Conservation (phyloP, 176 grass and related monocot species). For the Secale cereale region DNA sequence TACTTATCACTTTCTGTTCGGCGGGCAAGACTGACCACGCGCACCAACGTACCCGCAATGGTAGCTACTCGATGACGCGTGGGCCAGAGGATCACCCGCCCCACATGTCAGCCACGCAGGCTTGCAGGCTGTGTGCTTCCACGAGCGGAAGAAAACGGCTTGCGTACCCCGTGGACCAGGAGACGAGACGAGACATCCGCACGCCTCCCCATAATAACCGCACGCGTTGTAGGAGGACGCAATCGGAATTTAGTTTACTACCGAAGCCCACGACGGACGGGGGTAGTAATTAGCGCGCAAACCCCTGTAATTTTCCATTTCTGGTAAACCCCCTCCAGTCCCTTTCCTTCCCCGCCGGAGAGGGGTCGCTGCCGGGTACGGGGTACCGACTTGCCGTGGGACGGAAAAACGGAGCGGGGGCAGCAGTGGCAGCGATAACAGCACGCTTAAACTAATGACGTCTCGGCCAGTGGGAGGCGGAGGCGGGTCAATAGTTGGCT, state of each 20-base stretch:
- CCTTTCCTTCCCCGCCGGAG: neutral
- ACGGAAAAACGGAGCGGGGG: no score
- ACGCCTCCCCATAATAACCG: constrained; percentile 31
- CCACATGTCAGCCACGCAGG: neutral
- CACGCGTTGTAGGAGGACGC: neutral
- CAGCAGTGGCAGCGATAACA: neutral
- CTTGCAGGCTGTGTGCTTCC: neutral
- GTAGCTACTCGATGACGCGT: neutral
- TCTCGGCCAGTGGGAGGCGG: neutral
- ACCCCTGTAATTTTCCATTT: neutral
- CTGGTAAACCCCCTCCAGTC: neutral
- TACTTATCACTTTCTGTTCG: neutral
- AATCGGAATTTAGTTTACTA: neutral
- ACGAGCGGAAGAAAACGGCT: neutral
- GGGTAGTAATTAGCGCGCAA: neutral
- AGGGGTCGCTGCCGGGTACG: no score
- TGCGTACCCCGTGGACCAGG: constrained; percentile 5
- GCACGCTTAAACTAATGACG: constrained; percentile 35
- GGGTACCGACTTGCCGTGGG: no score
- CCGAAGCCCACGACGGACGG: neutral
- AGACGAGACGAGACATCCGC: neutral
- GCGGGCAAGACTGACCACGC: neutral
- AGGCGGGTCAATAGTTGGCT: constrained; percentile 46
- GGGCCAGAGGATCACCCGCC: neutral
- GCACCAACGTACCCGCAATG: no score